Base-by-base conservation (phyloP, 768 basidiomycete genomes). In the Macrolepiota fuliginosa region DNA sequence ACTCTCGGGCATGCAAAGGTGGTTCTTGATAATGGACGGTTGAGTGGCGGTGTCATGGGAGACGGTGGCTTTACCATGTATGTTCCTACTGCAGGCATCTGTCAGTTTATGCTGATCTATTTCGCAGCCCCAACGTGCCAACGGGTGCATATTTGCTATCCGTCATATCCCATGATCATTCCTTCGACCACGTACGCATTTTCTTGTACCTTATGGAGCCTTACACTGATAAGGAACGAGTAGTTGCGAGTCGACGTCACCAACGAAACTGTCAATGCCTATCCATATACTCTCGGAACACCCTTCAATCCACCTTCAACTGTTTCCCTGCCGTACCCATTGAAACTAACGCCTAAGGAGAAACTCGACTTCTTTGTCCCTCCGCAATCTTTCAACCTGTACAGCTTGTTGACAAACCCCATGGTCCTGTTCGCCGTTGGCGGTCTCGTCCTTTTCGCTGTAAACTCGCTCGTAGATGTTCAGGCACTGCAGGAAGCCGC, bases 371-470 rank as follows among this genome's bases (percentile, higher is more conserved):
- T 88, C 71, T 92, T 90, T 69, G 77, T 85, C 29, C 85, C 89
- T 25, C 82, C 71, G 35, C 83, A 92, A 70, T 84, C 86, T 17
- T 94, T 94, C 79, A 89, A 89, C 71, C 64, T 91, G 24, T 58
- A 89, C 60, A 84, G 77, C 56, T 92, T 94, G 89, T 77, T 94
- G 68, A 83, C 87, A 61, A 94, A 85, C 69, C 91, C 91, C 6
- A 92, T 94, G 91, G 89, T 90, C 80, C 74, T 94, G 71, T 89
- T 91, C 86, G 79, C 85, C 32, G 72, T 82, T 64, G 88, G 82
- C 49, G 91, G 81, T 39, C 76, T 73, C 54, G 83, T 19, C 10
- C 40, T 61, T 11, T 49, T 61, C 15, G 60, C 60, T 13, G 15
- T 61, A 5, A 61, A 61, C 39, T 61, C 60, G 45, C 60, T 61